Percentiles rank a stretch among this genome's conserved stretches.
Conservation (phyloP, 23 red algal genomes). For the Porphyridium purpureum region DNA sequence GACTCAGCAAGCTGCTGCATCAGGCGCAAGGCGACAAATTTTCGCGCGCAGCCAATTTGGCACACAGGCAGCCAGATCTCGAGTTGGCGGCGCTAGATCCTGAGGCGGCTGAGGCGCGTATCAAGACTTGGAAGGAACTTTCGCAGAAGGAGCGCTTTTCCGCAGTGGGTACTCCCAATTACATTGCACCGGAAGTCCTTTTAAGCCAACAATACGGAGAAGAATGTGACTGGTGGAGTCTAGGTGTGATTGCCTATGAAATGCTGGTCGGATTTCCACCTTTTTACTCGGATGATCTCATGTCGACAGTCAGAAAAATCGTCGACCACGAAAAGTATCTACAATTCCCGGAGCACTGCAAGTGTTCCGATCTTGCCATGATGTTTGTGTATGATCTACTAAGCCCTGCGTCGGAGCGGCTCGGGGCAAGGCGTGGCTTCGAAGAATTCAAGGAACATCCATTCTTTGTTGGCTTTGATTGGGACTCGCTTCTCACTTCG, state of each 20-base stretch:
- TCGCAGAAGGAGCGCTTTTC: slow-evolving; percentile 53
- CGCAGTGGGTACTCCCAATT: slow-evolving; percentile 93
- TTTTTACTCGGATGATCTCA: slow-evolving; percentile 47
- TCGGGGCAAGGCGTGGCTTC: slow-evolving; percentile 54
- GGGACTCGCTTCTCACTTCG: slow-evolving; percentile 29
- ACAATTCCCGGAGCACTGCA: slow-evolving; percentile 30
- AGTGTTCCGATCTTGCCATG: slow-evolving; percentile 24
- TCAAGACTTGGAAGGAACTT: slow-evolving; percentile 42
- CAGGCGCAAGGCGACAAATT: slow-evolving; percentile 10
- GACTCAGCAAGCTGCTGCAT: slow-evolving; percentile 57
- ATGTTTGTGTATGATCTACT: slow-evolving; percentile 46
- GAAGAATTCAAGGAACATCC: slow-evolving; percentile 74
- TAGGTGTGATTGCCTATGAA: slow-evolving; percentile 76
- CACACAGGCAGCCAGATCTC: neutral
- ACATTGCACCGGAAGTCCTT: slow-evolving; percentile 89
- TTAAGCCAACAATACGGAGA: slow-evolving; percentile 59
- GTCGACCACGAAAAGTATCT: slow-evolving; percentile 46
- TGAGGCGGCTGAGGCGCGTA: neutral
- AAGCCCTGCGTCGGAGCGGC: slow-evolving; percentile 33
- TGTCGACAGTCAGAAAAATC: slow-evolving; percentile 47
- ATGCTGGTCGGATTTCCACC: slow-evolving; percentile 92
- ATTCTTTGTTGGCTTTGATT: slow-evolving; percentile 78
- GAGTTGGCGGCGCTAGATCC: neutral
- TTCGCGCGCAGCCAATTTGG: too few relatives aligned
- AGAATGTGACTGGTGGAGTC: slow-evolving; percentile 93